phyloP scores from a whole-genome alignment of 805 yeast genomes.

The Maudiozyma pseudohumilis region DNA sequence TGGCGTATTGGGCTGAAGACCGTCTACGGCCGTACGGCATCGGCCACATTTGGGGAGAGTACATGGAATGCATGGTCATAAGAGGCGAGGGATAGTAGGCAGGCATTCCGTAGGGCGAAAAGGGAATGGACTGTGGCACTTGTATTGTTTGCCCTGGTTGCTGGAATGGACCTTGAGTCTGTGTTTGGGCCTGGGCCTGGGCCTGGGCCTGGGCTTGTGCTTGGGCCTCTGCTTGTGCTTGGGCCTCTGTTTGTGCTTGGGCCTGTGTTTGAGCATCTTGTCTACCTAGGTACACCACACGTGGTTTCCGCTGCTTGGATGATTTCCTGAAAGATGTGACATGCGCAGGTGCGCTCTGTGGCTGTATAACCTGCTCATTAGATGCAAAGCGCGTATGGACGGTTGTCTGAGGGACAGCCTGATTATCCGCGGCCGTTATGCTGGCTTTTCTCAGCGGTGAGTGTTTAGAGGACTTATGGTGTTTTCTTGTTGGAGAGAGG shows the following conservation, averaged over 20 bases:
- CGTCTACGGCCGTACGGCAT: no score
- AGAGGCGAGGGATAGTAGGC: no score
- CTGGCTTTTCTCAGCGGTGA: neutral
- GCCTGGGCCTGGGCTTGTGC: neutral
- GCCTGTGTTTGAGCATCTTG: neutral
- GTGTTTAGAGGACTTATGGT: neutral
- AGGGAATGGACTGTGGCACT: no score
- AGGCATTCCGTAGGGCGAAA: no score
- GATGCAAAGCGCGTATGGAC: neutral
- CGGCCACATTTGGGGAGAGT: no score
- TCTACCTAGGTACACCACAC: constrained; percentile 21
- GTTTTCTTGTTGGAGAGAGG: constrained; percentile 4
- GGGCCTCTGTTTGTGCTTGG: neutral
- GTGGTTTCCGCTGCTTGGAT: constrained; percentile 9
- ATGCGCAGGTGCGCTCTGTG: constrained; percentile 21
- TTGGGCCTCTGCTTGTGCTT: neutral
- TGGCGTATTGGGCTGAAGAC: no score
- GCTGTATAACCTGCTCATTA: neutral
- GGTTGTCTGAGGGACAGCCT: neutral
- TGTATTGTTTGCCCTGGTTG: no score
- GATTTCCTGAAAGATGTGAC: constrained; percentile 14
- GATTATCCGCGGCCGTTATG: neutral
- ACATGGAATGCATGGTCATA: no score
- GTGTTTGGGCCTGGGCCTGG: no score
- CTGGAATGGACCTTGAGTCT: no score